These are phyloP conservation scores for Hygrophila difformis DNA, from an alignment of 257 asterid species.

Conservation along the genomic window DNA sequence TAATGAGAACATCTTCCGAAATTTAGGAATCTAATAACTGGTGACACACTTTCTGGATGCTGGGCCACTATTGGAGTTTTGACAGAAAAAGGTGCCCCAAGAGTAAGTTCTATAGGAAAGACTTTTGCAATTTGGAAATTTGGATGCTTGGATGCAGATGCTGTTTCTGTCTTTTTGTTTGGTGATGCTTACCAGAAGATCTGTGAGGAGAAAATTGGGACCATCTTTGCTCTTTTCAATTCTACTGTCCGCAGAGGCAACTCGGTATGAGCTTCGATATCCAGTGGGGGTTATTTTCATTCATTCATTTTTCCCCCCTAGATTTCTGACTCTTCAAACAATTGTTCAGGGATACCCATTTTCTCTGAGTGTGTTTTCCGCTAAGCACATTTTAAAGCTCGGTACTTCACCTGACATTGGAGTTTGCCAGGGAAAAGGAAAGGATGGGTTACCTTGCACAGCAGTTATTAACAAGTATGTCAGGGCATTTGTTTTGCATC, in stretches of 20 bases:
- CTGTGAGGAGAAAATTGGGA: constrained; percentile 56
- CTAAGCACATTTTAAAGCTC: constrained; percentile 63
- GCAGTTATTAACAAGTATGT: constrained; percentile 56
- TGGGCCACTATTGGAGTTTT: constrained; percentile 90
- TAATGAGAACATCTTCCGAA: constrained; percentile 12
- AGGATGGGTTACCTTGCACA: constrained; percentile 61
- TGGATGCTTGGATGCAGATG: constrained; percentile 60
- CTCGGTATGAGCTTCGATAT: constrained; percentile 34
- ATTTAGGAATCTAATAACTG: constrained; percentile 49
- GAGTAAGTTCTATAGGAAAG: constrained; percentile 86
- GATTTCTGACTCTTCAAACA: constrained; percentile 2
- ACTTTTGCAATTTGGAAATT: constrained; percentile 68
- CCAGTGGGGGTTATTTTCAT: background rate
- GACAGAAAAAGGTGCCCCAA: constrained; percentile 54
- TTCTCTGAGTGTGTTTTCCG: constrained; percentile 66
- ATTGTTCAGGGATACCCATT: constrained; percentile 66
- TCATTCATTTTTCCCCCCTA: background rate
- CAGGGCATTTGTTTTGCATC: constrained; percentile 9
- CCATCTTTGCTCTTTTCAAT: constrained; percentile 66
- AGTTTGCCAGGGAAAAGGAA: constrained; percentile 70
- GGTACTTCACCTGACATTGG: constrained; percentile 82
- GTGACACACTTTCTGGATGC: constrained; percentile 83
- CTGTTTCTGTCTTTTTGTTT: constrained; percentile 70
- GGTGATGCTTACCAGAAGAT: constrained; percentile 81
- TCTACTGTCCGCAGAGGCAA: constrained; percentile 66